Conservation (phyloP, 345 rosid genomes). For the Lumnitzera littorea region DNA sequence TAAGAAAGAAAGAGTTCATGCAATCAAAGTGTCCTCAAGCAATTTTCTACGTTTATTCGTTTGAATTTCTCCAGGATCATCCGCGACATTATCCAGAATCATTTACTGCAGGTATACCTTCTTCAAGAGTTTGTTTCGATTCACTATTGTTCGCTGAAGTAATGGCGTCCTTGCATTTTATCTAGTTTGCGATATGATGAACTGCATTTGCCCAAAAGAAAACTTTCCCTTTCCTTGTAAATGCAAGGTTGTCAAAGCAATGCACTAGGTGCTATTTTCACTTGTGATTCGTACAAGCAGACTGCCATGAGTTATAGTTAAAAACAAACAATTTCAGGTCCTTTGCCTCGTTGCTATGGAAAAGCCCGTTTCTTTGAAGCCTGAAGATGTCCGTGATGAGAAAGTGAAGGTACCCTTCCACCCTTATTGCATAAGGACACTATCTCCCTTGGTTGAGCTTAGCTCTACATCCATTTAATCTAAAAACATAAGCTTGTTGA, state of each 20-base stretch:
- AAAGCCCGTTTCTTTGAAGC: slow-evolving; percentile 92
- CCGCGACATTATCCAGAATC: slow-evolving; percentile 97
- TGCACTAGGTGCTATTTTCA: no score
- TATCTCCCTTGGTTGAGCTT: not conserved
- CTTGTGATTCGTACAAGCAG: no score
- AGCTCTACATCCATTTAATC: no score
- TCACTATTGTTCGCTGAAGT: no score
- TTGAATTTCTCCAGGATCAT: slow-evolving; percentile 59
- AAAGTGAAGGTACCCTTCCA: slow-evolving; percentile 75
- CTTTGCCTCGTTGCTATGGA: slow-evolving; percentile 97
- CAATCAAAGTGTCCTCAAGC: not conserved
- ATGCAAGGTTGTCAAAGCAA: no score
- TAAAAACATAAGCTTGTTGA: no score
- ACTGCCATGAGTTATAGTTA: no score
- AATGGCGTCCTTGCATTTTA: no score
- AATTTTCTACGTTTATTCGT: not conserved
- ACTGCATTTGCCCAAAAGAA: no score
- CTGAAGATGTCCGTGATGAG: slow-evolving; percentile 98
- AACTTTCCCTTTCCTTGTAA: no score
- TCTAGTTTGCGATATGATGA: no score
- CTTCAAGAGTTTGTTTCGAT: slow-evolving; percentile 5
- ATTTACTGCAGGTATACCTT: slow-evolving; percentile 67
- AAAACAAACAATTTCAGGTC: slow-evolving; percentile 38
- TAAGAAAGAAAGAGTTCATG: no score
- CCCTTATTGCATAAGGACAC: slow-evolving; percentile 6